These are phyloP conservation scores for Capronia epimyces DNA, from an alignment of 2,329 filamentous ascomycete species.

Conservation along the genomic window DNA sequence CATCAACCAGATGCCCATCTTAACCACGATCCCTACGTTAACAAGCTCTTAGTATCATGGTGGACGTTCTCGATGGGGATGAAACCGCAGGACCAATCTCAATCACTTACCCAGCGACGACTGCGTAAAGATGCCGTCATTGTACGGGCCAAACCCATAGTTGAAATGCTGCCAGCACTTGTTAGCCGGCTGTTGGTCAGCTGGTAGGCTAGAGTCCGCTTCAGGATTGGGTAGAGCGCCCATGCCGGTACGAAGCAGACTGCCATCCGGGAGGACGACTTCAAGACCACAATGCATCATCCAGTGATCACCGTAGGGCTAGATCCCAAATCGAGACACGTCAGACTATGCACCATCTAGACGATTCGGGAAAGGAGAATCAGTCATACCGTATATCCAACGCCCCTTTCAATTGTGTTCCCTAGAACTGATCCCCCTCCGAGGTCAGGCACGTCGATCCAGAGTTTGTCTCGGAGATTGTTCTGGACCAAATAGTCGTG, in stretches of 20 bases:
- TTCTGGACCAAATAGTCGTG: slow-evolving; percentile 42
- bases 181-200: slow-evolving; percentile 26
- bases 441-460: slow-evolving; percentile 48
- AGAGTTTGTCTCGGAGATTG: slow-evolving; percentile 38
- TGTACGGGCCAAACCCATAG: slow-evolving; percentile 40
- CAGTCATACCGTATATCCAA: slow-evolving; percentile 26
- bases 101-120: slow-evolving; percentile 44
- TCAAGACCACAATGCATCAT: slow-evolving; percentile 44
- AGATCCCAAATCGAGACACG: no score
- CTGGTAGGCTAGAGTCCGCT: slow-evolving; percentile 4
- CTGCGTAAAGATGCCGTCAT: slow-evolving; percentile 48
- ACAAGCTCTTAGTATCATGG: slow-evolving; percentile 40
- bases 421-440: slow-evolving; percentile 51
- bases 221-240: slow-evolving; percentile 30
- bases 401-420: slow-evolving; percentile 46
- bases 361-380: no score
- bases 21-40: slow-evolving; percentile 35
- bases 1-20: slow-evolving; percentile 54
- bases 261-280: slow-evolving; percentile 40
- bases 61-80: slow-evolving; percentile 34
- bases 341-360: no score
- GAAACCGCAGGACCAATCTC: slow-evolving; percentile 30
- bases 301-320: slow-evolving; percentile 42
- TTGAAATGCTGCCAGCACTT: slow-evolving; percentile 40
- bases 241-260: slow-evolving; percentile 41